Conservation (phyloP, 2,329 filamentous ascomycete species). For the Raffaelea ambrosiae region DNA sequence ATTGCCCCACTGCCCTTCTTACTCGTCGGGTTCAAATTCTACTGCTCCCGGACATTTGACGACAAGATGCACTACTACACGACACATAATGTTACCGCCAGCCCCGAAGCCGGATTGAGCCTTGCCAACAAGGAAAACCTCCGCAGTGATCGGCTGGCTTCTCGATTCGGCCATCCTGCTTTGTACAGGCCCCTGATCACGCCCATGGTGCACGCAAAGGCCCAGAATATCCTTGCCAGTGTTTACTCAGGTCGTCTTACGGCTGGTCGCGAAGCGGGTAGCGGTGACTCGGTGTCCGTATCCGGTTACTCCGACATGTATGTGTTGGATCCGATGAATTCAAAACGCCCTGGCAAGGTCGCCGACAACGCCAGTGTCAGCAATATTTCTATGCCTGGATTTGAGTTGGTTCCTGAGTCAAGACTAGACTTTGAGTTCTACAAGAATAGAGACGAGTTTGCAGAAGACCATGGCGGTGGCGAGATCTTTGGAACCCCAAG, state of each 20-base stretch:
- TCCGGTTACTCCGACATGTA: constrained; percentile 79
- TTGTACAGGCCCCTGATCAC: constrained; percentile 84
- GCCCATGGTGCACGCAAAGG: constrained; percentile 90
- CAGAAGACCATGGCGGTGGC: constrained; percentile 75
- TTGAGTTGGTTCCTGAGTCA: constrained; percentile 81
- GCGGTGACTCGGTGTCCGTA: constrained; percentile 46
- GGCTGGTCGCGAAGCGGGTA: constrained; percentile 54
- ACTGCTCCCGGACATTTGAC: constrained; percentile 71
- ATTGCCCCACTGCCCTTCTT: constrained; percentile 70
- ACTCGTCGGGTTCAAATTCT: constrained; percentile 77
- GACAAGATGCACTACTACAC: constrained; percentile 73
- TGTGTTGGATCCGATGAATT: constrained; percentile 70
- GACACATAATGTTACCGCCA: constrained; percentile 46
- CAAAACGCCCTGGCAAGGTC: constrained; percentile 42
- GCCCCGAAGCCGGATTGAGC: constrained; percentile 33
- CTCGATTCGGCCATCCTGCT: constrained; percentile 82
- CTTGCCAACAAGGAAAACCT: constrained; percentile 40
- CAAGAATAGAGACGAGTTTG: constrained; percentile 84
- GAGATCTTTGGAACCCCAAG: constrained; percentile 52
- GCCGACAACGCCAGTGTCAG: constrained; percentile 10
- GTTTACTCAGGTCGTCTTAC: constrained; percentile 76
- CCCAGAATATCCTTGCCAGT: constrained; percentile 75
- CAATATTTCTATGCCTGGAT: constrained; percentile 49
- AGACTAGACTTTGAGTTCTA: constrained; percentile 87
- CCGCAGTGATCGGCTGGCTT: constrained; percentile 61